phyloP scores from a whole-genome alignment of 169 alveolate genomes.

The Plasmodium gonderi region DNA sequence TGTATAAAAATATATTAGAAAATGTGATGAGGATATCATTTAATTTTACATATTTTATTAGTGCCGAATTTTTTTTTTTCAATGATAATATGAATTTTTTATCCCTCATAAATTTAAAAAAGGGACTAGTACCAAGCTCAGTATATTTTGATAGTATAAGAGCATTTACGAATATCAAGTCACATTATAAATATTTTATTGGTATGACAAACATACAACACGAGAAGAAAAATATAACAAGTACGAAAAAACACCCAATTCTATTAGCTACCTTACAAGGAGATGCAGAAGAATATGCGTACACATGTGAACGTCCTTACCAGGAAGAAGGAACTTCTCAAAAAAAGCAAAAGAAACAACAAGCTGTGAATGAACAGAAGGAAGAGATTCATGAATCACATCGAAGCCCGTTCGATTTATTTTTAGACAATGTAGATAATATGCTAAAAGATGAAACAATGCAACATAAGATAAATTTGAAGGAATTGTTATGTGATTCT shows the following conservation, averaged over 20 bases:
- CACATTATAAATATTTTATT: conserved; percentile 35
- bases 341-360: not conserved
- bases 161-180: conserved; percentile 67
- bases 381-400: not conserved
- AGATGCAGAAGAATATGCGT: not conserved
- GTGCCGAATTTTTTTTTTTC: conserved; percentile 68
- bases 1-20: conserved; percentile 62
- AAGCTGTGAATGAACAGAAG: not conserved
- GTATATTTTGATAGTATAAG: conserved; percentile 59
- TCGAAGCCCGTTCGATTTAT: conserved; percentile 17
- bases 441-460: conserved; percentile 21
- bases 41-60: conserved; percentile 52
- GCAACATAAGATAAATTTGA: not conserved
- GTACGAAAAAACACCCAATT: not conserved
- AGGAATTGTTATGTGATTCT: not conserved
- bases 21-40: conserved; percentile 40
- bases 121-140: conserved; percentile 32
- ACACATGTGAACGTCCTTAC: too few relatives aligned
- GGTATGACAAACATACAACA: not conserved
- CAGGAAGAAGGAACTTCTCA: too few relatives aligned
- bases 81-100: conserved; percentile 46
- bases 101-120: conserved; percentile 44
- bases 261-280: conserved; percentile 10
- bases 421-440: conserved; percentile 44
- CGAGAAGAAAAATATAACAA: not conserved